These are phyloP conservation scores for Lasiosphaeris hirsuta DNA, from an alignment of 495 filamentous ascomycete genomes.

Conservation along the genomic window DNA sequence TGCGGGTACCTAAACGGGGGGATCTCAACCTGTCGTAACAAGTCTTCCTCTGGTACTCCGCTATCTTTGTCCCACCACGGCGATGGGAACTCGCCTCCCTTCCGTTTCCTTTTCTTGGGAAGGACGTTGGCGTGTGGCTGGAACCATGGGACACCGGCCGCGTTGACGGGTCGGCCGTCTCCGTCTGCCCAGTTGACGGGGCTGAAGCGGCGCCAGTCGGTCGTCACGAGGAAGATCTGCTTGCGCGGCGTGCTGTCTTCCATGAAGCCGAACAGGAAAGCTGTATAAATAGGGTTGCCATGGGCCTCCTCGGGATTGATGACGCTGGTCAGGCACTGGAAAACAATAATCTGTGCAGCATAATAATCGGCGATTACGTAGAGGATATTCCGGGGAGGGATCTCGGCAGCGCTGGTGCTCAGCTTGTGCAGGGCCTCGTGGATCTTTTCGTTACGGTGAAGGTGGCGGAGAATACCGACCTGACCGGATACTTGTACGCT, in stretches of 20 bases:
- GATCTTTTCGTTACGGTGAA: constrained; percentile 1
- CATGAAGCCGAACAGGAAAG: not conserved
- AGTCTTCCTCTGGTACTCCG: not conserved
- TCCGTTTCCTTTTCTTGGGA: not conserved
- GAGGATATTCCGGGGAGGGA: not conserved
- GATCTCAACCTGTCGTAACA: not conserved
- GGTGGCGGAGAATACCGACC: not conserved
- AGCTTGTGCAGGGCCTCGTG: not conserved
- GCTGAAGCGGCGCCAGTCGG: not conserved
- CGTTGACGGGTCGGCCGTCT: not conserved
- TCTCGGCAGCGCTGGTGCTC: not conserved
- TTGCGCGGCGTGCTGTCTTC: not conserved
- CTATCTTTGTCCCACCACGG: too few relatives aligned
- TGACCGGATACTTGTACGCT: too few relatives aligned
- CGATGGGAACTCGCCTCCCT: too few relatives aligned
- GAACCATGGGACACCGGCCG: not conserved
- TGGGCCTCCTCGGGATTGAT: not conserved
- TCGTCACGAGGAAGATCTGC: not conserved
- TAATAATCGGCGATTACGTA: not conserved
- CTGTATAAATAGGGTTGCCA: not conserved
- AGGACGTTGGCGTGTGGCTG: not conserved
- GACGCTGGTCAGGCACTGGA: not conserved
- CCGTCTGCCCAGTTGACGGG: not conserved
- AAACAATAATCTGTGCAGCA: not conserved
- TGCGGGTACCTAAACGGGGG: not conserved